Evolutionary conservation across 2,329 filamentous ascomycete genomes (phyloP).

Genomic region (Alternaria ethzedia): DNA sequence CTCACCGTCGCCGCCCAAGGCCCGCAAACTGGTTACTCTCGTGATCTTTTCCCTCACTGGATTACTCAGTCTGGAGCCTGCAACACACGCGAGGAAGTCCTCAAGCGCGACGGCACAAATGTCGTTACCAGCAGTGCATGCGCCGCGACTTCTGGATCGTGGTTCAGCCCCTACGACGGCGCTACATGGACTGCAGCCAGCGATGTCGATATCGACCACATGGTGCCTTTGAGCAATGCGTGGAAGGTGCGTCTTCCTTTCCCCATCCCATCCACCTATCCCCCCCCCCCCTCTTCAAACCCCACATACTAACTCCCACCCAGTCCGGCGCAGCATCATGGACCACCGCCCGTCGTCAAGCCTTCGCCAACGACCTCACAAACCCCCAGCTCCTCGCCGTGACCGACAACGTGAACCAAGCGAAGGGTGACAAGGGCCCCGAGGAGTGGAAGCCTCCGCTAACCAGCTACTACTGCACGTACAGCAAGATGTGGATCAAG

Average conservation of each 20-base stretch:
- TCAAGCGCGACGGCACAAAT: constrained; percentile 73
- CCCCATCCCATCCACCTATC: not conserved
- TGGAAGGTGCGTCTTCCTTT: constrained; percentile 67
- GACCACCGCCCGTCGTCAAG: constrained; percentile 70
- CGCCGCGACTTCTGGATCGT: constrained; percentile 68
- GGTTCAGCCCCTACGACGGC: constrained; percentile 77
- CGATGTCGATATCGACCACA: constrained; percentile 82
- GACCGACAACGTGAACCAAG: constrained; percentile 75
- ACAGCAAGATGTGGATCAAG: constrained; percentile 76
- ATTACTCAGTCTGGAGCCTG: constrained; percentile 65
- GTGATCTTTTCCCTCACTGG: constrained; percentile 76
- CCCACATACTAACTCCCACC: not conserved
- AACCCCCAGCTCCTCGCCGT: constrained; percentile 81
- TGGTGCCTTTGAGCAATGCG: constrained; percentile 81
- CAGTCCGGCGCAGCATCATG: constrained; percentile 72
- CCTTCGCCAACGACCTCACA: constrained; percentile 78
- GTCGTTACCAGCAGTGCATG: constrained; percentile 68
- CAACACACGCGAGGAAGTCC: constrained; percentile 75
- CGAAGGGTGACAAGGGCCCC: constrained; percentile 75
- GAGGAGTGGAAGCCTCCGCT: constrained; percentile 74
- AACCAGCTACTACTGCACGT: constrained; percentile 74
- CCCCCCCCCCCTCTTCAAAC: not conserved
- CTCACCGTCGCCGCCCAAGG: constrained; percentile 65
- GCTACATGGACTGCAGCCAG: constrained; percentile 70
- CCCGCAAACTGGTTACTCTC: constrained; percentile 65